Conservation (phyloP, 139 green algal genomes). For the Chlorella sp. region DNA sequence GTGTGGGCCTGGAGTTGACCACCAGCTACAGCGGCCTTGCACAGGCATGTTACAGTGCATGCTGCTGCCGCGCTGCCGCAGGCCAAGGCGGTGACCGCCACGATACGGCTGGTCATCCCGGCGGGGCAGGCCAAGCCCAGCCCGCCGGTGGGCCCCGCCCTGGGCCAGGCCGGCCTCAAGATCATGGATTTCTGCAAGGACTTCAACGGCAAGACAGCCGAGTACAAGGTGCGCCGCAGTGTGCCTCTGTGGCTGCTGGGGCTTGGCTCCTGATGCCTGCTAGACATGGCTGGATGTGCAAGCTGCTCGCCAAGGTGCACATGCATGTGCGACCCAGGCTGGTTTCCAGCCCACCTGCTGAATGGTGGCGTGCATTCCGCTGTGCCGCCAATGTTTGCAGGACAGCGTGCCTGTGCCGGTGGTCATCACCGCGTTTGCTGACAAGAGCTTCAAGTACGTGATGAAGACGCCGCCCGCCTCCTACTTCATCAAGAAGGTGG, state of each 20-base stretch:
- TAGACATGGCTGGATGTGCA: background rate
- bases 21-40: too few species aligned
- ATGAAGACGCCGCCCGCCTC: constrained; percentile 86
- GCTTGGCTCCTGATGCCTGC: too few species aligned
- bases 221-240: constrained; percentile 68
- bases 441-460: constrained; percentile 88
- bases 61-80: background rate
- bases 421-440: constrained; percentile 73
- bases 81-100: constrained; percentile 66
- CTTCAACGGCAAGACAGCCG: constrained; percentile 95
- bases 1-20: too few species aligned
- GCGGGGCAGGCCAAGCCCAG: constrained; percentile 94
- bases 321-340: too few species aligned
- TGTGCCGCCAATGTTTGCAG: constrained; percentile 38
- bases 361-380: background rate
- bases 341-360: too few species aligned
- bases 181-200: constrained; percentile 99
- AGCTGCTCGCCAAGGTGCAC: background rate
- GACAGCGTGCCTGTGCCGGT: constrained; percentile 70
- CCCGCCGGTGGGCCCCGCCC: constrained; percentile 91
- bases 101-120: constrained; percentile 91
- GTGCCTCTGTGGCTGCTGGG: too few species aligned
- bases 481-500: constrained; percentile 84
- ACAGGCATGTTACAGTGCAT: background rate
- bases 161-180: constrained; percentile 97